Evolutionary conservation across 306 rosid genomes (phyloP), one percentile per base, ranked within the genome.

Genomic region (Malus orientalis): DNA sequence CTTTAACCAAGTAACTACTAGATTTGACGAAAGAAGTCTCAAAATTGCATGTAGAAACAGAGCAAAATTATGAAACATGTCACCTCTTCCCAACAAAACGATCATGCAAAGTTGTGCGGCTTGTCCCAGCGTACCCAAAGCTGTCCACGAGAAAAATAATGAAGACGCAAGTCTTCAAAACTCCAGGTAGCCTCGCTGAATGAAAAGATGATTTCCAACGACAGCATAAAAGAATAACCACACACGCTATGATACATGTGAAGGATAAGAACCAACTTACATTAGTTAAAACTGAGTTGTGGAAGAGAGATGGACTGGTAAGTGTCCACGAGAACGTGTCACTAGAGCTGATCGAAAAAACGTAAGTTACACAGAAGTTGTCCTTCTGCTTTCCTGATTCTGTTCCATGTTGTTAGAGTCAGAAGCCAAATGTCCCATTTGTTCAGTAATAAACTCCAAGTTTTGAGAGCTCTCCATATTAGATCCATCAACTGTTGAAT

Each of bases 361-460:
- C n/a, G 22, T 5, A 16, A 27, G 40, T 18, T 63, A 18, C 42
- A 6, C 62, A n/a, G 22, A 30, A 6, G 16, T 25, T 23, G 59
- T 29, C 55, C 40, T 11, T 61, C 18, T 64, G 54, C 27, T 23
- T 58, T 19, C 58, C 70, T 32, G 49, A 45, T 79, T 36, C 77
- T 40, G 69, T 47, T 59, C 55, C 54, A 65, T 73, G 60, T 40
- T 59, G 81, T 84, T 78, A n/a, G 81, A 76, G 76, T 84, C 85
- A 74, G 89, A 81, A 69, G 78, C 76, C 79, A 80, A 38, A 60
- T 75, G 80, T 57, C 75, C 90, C 81, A 84, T 79, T 67, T 87
- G 81, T 81, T 82, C 79, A 6, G 88, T 80, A 67, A 82, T 76
- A 68, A 82, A 71, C 69, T 85, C 87, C 86, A 81, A 65, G 57